Base-by-base conservation (phyloP, 192 early-diverging fungal species). In the Coemansia sp. region DNA sequence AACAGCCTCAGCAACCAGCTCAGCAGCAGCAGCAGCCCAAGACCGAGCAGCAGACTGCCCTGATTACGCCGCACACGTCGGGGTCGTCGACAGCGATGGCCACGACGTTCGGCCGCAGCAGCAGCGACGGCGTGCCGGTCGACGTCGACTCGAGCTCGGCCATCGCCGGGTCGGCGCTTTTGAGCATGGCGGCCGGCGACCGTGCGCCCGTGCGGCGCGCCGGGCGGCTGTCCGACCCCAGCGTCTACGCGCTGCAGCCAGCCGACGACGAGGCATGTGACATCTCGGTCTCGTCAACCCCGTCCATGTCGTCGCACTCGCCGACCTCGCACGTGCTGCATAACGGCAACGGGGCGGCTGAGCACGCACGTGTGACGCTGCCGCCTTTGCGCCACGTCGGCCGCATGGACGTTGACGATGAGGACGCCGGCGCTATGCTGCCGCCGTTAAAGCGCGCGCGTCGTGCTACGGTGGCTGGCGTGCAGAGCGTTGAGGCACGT, bases 161-260 rank as follows among this genome's bases (percentile, higher is more conserved):
- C 12, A 78, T 78, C 54, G 74, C 74, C 0, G 74, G 74, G 25
- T 78, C 74, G 12, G 74, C 74, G 42, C 62, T 78, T 57, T 62
- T 78, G 65, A 71, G 74, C 69, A 78, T 78, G 74, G 74, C 74
- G 0, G 74, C 74, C 0, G 62, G 59, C 50, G 69, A 64, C 37
- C 15, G 41, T 4, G 55, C 55, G 37, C 38, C 59, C 11, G 24
- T 37, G 11, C 61, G 74, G 19, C 68, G 74, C 9, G 63, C 65
- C 4, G 48, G 46, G 33, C 74, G 74, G 25, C 57, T 61, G 45
- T 78, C 74, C 1, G 74, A 78, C 40, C 74, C 74, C 6, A 78
- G 61, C 53, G 50, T 71, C 19, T 78, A 71, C 34, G 61, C 60
- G 55, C 61, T 62, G 55, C 43, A 50, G 34, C 58, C 58, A 0